Evolutionary conservation across 495 filamentous ascomycete species (phyloP).

Genomic region (Achaetomiella virescens): DNA sequence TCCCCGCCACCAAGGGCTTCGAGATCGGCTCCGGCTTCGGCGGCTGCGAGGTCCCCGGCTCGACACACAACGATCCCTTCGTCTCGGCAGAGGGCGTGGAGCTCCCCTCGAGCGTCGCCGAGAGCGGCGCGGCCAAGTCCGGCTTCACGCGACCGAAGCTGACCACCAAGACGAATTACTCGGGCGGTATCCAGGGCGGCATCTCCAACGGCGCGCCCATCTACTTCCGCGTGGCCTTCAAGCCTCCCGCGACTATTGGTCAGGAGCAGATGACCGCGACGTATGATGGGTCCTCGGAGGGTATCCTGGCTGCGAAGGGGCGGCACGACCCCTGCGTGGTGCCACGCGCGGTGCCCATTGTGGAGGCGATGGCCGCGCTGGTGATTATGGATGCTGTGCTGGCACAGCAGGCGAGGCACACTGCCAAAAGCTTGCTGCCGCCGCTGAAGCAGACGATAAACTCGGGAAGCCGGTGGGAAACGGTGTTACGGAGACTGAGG

Average conservation of each 20-base stretch:
- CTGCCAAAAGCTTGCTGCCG: conserved; percentile 48
- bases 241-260: conserved; percentile 91
- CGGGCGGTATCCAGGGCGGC: conserved; percentile 92
- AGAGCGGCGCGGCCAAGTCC: conserved; percentile 30
- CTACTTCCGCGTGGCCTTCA: conserved; percentile 95
- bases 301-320: conserved; percentile 85
- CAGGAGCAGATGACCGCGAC: conserved; percentile 81
- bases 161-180: conserved; percentile 92
- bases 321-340: conserved; percentile 95
- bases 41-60: conserved; percentile 82
- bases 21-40: conserved; percentile 93
- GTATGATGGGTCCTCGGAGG: conserved; percentile 64
- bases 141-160: conserved; percentile 48
- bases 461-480: conserved; percentile 22
- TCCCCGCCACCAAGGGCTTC: conserved; percentile 95
- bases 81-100: conserved; percentile 45
- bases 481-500: conserved; percentile 23
- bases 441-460: conserved; percentile 36
- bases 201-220: conserved; percentile 93
- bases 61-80: conserved; percentile 91
- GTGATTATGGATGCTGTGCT: conserved; percentile 89
- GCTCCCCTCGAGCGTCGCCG: conserved; percentile 28
- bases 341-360: conserved; percentile 88
- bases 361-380: conserved; percentile 91
- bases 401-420: conserved; percentile 70